These are phyloP conservation scores for Coprinopsis cinerea DNA, from an alignment of 768 basidiomycete species.

Conservation along the genomic window DNA sequence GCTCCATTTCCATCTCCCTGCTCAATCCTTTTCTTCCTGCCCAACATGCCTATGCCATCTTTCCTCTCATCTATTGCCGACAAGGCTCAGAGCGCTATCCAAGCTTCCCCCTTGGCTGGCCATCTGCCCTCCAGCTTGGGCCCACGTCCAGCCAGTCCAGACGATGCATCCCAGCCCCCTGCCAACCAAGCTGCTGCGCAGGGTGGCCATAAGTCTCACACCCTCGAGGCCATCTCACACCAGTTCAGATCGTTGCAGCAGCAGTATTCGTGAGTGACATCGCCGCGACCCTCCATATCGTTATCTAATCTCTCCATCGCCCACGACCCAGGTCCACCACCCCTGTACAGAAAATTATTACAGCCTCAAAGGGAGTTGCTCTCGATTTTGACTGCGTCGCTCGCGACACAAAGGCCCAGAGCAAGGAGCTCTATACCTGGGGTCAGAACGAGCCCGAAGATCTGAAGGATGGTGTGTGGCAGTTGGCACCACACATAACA, in stretches of 20 bases:
- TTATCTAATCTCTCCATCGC: conserved; percentile 10
- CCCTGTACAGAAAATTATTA: conserved; percentile 75
- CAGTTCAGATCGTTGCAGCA: conserved; percentile 70
- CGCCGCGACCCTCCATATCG: not conserved
- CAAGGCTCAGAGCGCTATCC: conserved; percentile 71
- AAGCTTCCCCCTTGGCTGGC: conserved; percentile 51
- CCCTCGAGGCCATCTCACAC: conserved; percentile 61
- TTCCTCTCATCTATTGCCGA: conserved; percentile 67
- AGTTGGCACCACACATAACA: not conserved
- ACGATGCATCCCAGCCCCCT: conserved; percentile 31
- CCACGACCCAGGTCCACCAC: conserved; percentile 41
- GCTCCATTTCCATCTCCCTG: conserved; percentile 10
- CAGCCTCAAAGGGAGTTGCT: conserved; percentile 69
- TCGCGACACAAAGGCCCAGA: conserved; percentile 62
- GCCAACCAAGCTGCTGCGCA: conserved; percentile 39
- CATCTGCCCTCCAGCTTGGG: conserved; percentile 41
- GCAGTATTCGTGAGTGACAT: conserved; percentile 57
- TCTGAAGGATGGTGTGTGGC: conserved; percentile 62
- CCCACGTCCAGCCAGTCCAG: conserved; percentile 31
- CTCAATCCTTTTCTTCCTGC: conserved; percentile 14
- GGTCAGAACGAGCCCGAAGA: conserved; percentile 68
- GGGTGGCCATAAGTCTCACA: conserved; percentile 43
- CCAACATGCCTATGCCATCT: conserved; percentile 51
- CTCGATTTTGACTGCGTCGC: conserved; percentile 66
- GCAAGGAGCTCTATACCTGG: conserved; percentile 85